phyloP scores from a whole-genome alignment of 495 filamentous ascomycete genomes.

The Hypoxylon intermedium region DNA sequence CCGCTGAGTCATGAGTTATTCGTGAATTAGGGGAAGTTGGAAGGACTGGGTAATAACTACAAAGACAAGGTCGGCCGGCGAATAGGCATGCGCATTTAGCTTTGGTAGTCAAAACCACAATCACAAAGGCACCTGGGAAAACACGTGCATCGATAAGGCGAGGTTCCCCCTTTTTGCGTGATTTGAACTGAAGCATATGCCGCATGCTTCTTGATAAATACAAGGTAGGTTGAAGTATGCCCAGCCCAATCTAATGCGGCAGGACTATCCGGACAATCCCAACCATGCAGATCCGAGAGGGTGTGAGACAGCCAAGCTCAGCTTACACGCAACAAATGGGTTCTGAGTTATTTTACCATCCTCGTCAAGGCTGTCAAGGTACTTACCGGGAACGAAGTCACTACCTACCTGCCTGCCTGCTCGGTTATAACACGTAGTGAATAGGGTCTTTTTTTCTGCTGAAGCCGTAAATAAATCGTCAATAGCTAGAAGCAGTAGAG shows the following conservation, averaged over 20 bases:
- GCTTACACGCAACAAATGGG: slow-evolving; percentile 4
- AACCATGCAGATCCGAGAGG: slow-evolving; percentile 6
- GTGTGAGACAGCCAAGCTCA: slow-evolving; percentile 8
- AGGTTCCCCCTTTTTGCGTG: slow-evolving; percentile 6
- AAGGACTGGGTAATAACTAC: slow-evolving; percentile 21
- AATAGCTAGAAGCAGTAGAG: slow-evolving; percentile 6
- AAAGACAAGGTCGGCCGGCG: slow-evolving; percentile 31
- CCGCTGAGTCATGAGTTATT: slow-evolving; percentile 44
- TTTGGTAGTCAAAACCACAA: slow-evolving; percentile 36
- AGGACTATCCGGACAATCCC: slow-evolving; percentile 29
- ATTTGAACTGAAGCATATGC: slow-evolving; percentile 27
- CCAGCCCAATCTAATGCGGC: slow-evolving; percentile 24
- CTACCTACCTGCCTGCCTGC: no score
- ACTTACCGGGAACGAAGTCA: no score
- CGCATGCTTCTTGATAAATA: not conserved
- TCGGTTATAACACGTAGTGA: no score
- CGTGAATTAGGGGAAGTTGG: slow-evolving; percentile 18
- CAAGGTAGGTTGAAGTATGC: slow-evolving; percentile 10
- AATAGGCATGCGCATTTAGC: slow-evolving; percentile 32
- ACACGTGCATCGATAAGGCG: slow-evolving; percentile 13
- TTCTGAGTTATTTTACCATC: slow-evolving; percentile 30
- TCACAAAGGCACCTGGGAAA: slow-evolving; percentile 8
- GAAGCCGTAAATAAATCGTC: slow-evolving; percentile 2
- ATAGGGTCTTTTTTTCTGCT: not conserved
- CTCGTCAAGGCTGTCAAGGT: not conserved